Conservation (phyloP, 2,329 filamentous ascomycete genomes). For the Elsinoe ampelina region DNA sequence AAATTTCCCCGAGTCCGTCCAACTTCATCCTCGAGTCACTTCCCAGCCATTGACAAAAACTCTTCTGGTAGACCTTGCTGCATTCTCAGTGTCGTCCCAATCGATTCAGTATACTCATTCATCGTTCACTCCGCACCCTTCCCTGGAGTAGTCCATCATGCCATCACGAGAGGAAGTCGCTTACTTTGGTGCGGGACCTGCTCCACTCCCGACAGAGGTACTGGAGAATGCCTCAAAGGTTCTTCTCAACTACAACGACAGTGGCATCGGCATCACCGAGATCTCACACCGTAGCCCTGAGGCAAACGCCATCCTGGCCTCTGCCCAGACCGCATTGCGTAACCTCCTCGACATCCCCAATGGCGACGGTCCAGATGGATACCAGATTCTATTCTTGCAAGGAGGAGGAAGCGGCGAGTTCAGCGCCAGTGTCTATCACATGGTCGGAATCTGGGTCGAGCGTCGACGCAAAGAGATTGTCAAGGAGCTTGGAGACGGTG, state of each 20-base stretch:
- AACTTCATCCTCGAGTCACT: not conserved
- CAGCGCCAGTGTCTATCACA: slow-evolving; percentile 72
- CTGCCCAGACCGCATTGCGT: slow-evolving; percentile 65
- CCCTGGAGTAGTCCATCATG: slow-evolving; percentile 40
- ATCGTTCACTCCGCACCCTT: not conserved
- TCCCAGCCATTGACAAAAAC: not conserved
- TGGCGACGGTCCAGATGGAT: slow-evolving; percentile 68
- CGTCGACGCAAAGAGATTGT: slow-evolving; percentile 53
- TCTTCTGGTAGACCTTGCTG: too few relatives aligned
- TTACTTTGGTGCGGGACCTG: slow-evolving; percentile 87
- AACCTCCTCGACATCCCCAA: slow-evolving; percentile 71
- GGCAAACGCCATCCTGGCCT: slow-evolving; percentile 68
- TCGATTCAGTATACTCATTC: too few relatives aligned
- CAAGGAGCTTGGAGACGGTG: slow-evolving; percentile 44
- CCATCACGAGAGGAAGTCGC: slow-evolving; percentile 63
- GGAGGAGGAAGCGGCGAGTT: slow-evolving; percentile 81
- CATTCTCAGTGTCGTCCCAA: too few relatives aligned
- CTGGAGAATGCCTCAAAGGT: slow-evolving; percentile 67
- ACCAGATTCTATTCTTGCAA: slow-evolving; percentile 83
- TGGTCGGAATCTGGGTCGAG: slow-evolving; percentile 74
- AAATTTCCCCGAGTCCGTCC: not conserved
- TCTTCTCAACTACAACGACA: slow-evolving; percentile 71
- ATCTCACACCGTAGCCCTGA: slow-evolving; percentile 78
- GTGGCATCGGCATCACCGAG: slow-evolving; percentile 78
- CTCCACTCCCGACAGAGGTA: slow-evolving; percentile 72